Evolutionary conservation across 306 rosid species (phyloP).

Genomic region (Casuarina glauca): DNA sequence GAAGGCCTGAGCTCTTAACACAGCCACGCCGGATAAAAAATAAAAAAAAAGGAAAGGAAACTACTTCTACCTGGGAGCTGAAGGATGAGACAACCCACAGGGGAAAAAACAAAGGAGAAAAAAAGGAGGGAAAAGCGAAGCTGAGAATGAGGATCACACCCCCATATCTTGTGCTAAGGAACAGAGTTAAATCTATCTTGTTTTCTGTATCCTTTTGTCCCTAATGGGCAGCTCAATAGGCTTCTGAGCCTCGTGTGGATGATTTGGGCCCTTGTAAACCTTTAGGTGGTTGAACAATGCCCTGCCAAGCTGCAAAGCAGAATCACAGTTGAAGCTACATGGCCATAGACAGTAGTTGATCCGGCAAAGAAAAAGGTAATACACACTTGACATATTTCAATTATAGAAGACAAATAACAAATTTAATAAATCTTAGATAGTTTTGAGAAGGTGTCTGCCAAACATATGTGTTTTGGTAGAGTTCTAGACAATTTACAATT

Average conservation of each 20-base stretch:
- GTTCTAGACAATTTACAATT: not conserved
- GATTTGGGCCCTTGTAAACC: slow-evolving; percentile 87
- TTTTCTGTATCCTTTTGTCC: slow-evolving; percentile 77
- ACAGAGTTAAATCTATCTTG: slow-evolving; percentile 39
- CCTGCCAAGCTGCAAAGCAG: slow-evolving; percentile 85
- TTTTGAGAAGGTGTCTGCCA: not conserved
- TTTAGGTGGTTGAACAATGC: slow-evolving; percentile 84
- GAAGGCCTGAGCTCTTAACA: not conserved
- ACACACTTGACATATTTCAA: not conserved
- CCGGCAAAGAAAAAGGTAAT: slow-evolving; percentile 4
- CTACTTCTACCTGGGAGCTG: not conserved
- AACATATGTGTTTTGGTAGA: not conserved
- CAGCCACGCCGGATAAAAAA: not conserved
- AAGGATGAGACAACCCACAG: not conserved
- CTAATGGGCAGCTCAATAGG: slow-evolving; percentile 76
- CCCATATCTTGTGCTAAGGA: slow-evolving; percentile 13
- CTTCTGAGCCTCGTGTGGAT: slow-evolving; percentile 90
- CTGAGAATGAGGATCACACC: not conserved
- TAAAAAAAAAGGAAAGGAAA: not conserved
- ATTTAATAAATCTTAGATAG: not conserved
- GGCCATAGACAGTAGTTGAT: slow-evolving; percentile 22
- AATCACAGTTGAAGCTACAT: not conserved
- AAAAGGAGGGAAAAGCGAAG: too few species aligned
- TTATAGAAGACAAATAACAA: not conserved
- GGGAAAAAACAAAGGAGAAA: too few species aligned